Base-by-base conservation (phyloP, 2,329 filamentous ascomycete genomes). In the Cytospora piceicola region DNA sequence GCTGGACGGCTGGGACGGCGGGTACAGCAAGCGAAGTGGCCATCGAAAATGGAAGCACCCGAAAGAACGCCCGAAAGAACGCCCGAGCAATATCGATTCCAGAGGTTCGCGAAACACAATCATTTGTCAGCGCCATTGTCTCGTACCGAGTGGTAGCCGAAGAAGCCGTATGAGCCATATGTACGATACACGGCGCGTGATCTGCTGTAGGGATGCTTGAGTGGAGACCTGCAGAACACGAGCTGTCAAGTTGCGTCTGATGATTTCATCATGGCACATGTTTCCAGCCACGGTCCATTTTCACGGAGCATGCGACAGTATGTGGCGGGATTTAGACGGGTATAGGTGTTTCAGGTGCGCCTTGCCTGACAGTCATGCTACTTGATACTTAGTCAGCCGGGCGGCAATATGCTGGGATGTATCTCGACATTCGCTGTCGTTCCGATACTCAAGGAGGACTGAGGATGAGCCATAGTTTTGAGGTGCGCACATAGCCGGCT, bases 331-430 rank as follows among this genome's bases (percentile, higher is more conserved):
- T 24, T 24, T n/a, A 24, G 3, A 36, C 14, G 11, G 34, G 15
- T 36, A 27, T 54, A 20, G 24, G 39, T 61, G 63, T 64, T 60
- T 58, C 57, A 56, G 32, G 20, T 36, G 61, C 61, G n/a, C 11
- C 30, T 27, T 39, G 27, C 30, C 30, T 29, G 39, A 42, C 30
- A 52, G 57, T 55, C 56, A 46, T 54, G 9, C 1, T 14, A 49
- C 12, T 36, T 15, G 34, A 36, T 36, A 36, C 42, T 24, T 49
- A 42, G 30, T 58, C 24, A 56, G 32, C 58, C 12, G 36, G 51
- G 27, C 60, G 17, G 32, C n/a, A 24, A 49, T 30, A 49, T 30
- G 27, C n/a, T 42, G 39, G 22, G 22, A 49, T 5, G n/a, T 24
- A 1, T 24, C 46, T 22, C n/a, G 46, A 22, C 46, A 22, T 22